phyloP scores from a whole-genome alignment of 495 filamentous ascomycete genomes.

The Neurospora tetraspora region DNA sequence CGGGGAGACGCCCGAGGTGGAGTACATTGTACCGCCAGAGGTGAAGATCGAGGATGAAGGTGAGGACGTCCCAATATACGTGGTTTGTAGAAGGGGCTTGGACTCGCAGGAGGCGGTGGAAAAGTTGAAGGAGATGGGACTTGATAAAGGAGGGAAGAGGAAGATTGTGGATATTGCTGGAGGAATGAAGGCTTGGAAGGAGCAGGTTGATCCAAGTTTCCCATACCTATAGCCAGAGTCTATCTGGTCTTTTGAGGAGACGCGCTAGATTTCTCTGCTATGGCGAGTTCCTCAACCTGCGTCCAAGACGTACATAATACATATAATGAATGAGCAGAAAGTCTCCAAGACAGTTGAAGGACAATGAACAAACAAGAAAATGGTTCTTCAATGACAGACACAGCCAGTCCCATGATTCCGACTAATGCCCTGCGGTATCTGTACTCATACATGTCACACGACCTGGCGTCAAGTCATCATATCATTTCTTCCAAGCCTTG shows the following conservation, averaged over 20 bases:
- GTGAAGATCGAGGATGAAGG: background rate
- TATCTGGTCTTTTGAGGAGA: background rate
- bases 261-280: background rate
- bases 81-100: conserved; percentile 79
- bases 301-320: background rate
- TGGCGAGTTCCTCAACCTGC: background rate
- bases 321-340: background rate
- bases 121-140: conserved; percentile 56
- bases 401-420: background rate
- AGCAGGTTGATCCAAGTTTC: conserved; percentile 61
- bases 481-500: background rate
- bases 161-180: conserved; percentile 70
- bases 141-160: conserved; percentile 45
- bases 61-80: conserved; percentile 46
- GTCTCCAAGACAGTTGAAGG: background rate
- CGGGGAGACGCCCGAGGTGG: conserved; percentile 2
- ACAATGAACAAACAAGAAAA: background rate
- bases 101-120: conserved; percentile 76
- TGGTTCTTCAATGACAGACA: background rate
- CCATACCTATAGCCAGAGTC: conserved; percentile 50
- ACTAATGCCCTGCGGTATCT: background rate
- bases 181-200: conserved; percentile 76
- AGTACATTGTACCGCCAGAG: conserved; percentile 1
- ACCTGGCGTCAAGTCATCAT: background rate
- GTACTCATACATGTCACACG: background rate